Evolutionary conservation across 768 basidiomycete species (phyloP).

Genomic region (Boletus vermiculosoides): DNA sequence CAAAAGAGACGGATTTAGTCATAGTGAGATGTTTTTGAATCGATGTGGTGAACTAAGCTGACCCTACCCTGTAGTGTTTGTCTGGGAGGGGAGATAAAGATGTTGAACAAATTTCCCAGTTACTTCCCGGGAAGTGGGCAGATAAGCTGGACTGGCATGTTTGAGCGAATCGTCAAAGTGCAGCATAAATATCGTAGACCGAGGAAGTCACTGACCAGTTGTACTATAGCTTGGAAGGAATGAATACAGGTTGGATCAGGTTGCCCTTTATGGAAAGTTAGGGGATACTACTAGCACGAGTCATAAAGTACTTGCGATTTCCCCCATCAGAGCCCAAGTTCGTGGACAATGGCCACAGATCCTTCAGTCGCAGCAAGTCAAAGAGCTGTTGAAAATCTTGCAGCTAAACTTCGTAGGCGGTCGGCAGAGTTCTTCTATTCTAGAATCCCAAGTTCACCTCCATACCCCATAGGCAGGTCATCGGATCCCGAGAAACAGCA

Average conservation of each 20-base stretch:
- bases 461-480: slow-evolving; percentile 64
- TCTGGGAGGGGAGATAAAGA: slow-evolving; percentile 98
- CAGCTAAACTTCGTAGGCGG: slow-evolving; percentile 70
- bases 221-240: background rate
- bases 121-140: slow-evolving; percentile 92
- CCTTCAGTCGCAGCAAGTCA: slow-evolving; percentile 41
- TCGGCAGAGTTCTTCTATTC: slow-evolving; percentile 37
- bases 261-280: slow-evolving; percentile 20
- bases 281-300: slow-evolving; percentile 9
- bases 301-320: slow-evolving; percentile 6
- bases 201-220: too few relatives aligned
- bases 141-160: slow-evolving; percentile 93
- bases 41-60: slow-evolving; percentile 6
- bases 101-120: slow-evolving; percentile 92
- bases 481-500: slow-evolving; percentile 87
- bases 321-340: background rate
- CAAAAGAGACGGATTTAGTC: slow-evolving; percentile 84
- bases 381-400: slow-evolving; percentile 65
- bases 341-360: slow-evolving; percentile 44
- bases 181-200: too few relatives aligned
- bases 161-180: slow-evolving; percentile 17
- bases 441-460: slow-evolving; percentile 35
- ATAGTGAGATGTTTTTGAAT: slow-evolving; percentile 57
- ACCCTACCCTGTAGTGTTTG: slow-evolving; percentile 57
- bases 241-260: background rate